Evolutionary conservation across 148 eudicot species (phyloP).

Genomic region (Persicaria maculosa): DNA sequence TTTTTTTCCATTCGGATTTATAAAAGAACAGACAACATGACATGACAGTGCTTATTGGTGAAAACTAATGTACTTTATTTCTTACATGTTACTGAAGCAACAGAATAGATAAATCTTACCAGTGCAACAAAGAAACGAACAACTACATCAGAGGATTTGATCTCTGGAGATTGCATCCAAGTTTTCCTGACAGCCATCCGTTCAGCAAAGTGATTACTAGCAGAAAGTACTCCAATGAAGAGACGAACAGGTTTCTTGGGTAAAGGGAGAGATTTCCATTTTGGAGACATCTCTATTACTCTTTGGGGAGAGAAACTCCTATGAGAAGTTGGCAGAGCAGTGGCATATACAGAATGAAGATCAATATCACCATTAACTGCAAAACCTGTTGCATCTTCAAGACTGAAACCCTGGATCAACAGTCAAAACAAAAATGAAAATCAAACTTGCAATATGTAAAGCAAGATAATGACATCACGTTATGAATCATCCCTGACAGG

Average conservation of each 20-base stretch:
- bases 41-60: background rate
- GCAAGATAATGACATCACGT: background rate
- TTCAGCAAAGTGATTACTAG: slow-evolving; percentile 95
- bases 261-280: slow-evolving; percentile 79
- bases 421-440: slow-evolving; percentile 6
- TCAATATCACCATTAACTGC: slow-evolving; percentile 82
- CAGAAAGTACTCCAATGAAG: slow-evolving; percentile 89
- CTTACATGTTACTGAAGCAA: background rate
- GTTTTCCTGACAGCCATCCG: slow-evolving; percentile 99
- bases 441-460: background rate
- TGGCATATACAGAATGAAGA: slow-evolving; percentile 82
- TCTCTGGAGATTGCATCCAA: slow-evolving; percentile 82
- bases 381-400: slow-evolving; percentile 98
- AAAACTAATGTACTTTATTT: background rate
- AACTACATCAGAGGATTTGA: slow-evolving; percentile 65
- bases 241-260: slow-evolving; percentile 48
- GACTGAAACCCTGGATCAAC: slow-evolving; percentile 65
- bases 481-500: too few species aligned
- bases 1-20: too few species aligned
- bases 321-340: slow-evolving; percentile 90
- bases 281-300: slow-evolving; percentile 66
- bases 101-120: slow-evolving; percentile 35
- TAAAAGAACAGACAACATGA: too few species aligned
- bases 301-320: slow-evolving; percentile 88
- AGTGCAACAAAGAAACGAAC: slow-evolving; percentile 97